Percentiles rank a stretch among this genome's conserved stretches.
Conservation (phyloP, 148 eudicot genomes). For the Fagopyrum homotropicum region DNA sequence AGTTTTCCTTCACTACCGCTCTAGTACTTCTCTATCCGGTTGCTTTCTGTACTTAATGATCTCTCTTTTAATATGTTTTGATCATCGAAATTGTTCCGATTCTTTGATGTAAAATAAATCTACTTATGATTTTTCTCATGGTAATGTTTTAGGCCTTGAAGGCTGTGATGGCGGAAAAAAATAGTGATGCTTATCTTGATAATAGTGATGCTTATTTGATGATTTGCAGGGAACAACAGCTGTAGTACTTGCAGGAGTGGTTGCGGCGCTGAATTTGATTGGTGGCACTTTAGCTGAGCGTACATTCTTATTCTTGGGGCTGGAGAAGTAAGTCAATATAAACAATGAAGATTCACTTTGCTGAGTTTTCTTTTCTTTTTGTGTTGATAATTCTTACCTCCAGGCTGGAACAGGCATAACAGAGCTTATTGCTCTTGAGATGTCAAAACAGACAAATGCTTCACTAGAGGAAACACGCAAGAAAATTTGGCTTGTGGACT, state of each 20-base stretch:
- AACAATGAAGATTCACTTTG: conserved; percentile 46
- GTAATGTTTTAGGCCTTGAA: conserved; percentile 47
- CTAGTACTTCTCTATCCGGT: neutral
- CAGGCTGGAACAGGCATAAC: conserved; percentile 99
- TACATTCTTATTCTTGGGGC: conserved; percentile 86
- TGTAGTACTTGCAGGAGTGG: conserved; percentile 84
- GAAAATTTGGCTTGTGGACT: conserved; percentile 95
- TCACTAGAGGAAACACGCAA: conserved; percentile 80
- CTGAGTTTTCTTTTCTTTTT: neutral
- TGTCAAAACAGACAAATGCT: conserved; percentile 67
- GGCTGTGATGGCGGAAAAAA: conserved; percentile 56
- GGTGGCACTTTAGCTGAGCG: conserved; percentile 85
- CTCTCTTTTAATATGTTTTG: neutral
- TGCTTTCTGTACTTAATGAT: neutral
- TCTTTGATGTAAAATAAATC: neutral
- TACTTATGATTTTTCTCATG: neutral
- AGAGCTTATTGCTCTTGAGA: conserved; percentile 88
- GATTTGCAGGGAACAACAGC: conserved; percentile 76
- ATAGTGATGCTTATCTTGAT: neutral
- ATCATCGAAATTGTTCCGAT: neutral
- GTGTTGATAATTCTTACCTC: conserved; percentile 21
- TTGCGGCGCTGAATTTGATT: conserved; percentile 67
- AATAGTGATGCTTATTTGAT: neutral
- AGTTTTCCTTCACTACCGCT: conserved; percentile 10
- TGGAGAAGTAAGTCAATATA: conserved; percentile 51